Evolutionary conservation across 2,329 filamentous ascomycete genomes (phyloP).

Genomic region (Hymenotorrendiella dingleyae): DNA sequence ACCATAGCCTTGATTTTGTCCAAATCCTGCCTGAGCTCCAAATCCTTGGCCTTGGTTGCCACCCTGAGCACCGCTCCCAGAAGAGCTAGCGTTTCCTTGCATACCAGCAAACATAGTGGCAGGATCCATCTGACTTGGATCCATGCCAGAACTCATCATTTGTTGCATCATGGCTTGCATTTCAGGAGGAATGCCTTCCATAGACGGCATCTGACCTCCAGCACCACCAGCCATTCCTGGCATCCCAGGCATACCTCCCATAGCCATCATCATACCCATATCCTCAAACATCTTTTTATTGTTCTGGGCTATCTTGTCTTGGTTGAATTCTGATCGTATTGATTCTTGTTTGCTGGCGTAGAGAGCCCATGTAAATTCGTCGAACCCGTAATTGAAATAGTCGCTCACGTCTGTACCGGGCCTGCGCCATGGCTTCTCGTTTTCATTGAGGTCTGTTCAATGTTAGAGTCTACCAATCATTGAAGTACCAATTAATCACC

Average conservation of each 20-base stretch:
- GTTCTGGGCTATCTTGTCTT: constrained; percentile 55
- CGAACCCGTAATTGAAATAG: constrained; percentile 99
- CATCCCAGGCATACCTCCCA: constrained; percentile 44
- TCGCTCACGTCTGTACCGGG: constrained; percentile 92
- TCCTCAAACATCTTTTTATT: constrained; percentile 77
- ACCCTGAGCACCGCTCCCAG: constrained; percentile 42
- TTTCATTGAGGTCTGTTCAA: constrained; percentile 57
- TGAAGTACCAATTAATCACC: constrained; percentile 33
- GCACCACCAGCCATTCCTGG: constrained; percentile 33
- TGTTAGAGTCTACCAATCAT: background rate
- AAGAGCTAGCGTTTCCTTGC: constrained; percentile 39
- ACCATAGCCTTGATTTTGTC: constrained; percentile 28
- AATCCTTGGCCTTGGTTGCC: constrained; percentile 42
- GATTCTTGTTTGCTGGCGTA: constrained; percentile 86
- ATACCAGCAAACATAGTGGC: constrained; percentile 55
- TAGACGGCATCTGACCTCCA: constrained; percentile 42
- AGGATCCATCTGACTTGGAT: constrained; percentile 62
- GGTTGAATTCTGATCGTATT: constrained; percentile 69
- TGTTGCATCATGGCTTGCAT: constrained; percentile 67
- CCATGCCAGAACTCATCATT: constrained; percentile 61
- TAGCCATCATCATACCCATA: constrained; percentile 62
- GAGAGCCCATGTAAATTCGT: constrained; percentile 95
- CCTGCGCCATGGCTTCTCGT: constrained; percentile 91
- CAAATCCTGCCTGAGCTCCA: constrained; percentile 45
- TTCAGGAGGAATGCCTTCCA: constrained; percentile 59